Evolutionary conservation across 371 early-diverging fungal species (phyloP), one percentile per base, ranked within the genome.

Genomic region (Choanephora cucurbitarum): DNA sequence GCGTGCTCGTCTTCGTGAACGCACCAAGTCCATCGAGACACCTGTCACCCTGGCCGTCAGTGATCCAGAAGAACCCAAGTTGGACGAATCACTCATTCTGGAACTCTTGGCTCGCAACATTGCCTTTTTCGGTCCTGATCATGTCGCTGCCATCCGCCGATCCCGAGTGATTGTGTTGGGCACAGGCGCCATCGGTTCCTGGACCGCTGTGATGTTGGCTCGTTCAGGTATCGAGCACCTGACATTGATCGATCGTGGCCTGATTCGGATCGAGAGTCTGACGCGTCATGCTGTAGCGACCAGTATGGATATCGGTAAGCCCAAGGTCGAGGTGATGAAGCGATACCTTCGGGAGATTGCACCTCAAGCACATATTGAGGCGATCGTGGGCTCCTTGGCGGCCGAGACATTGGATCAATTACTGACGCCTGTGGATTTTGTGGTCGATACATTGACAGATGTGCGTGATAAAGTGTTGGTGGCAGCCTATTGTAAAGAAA

Each of bases 121-220:
- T 63, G 89, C 89, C 1, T 97, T 97, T 60, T 73, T 98, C 41
- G 97, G 97, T 6, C 83, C 88, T 24, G 89, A 90, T n/a, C 89
- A 89, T 9, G 79, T 91, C 42, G 60, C 71, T 1, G 71, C 77
- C 49, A 65, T 93, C 11, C 82, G 87, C 21, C 64, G 79, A 13
- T 72, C 90, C 1, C 89, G 87, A 66, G 94, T 98, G 2, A 74
- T 98, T 44, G 89, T 98, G 10, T 94, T 98, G 4, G 98, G 98
- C 15, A 85, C 90, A 5, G 98, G 98, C n/a, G 97, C 96, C 7
- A 94, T 98, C 6, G 98, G 92, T n/a, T 90, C 91, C 1, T 91
- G 92, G 87, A 87, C 93, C 3, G 93, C 96, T 0, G 74, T 91
- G 44, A 93, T 96, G 95, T 80, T 98, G 40, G 58, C 92, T 37